Percentiles rank a stretch among this genome's conserved stretches.
Conservation (phyloP, 768 basidiomycete species). For the Solioccasus polychromus region DNA sequence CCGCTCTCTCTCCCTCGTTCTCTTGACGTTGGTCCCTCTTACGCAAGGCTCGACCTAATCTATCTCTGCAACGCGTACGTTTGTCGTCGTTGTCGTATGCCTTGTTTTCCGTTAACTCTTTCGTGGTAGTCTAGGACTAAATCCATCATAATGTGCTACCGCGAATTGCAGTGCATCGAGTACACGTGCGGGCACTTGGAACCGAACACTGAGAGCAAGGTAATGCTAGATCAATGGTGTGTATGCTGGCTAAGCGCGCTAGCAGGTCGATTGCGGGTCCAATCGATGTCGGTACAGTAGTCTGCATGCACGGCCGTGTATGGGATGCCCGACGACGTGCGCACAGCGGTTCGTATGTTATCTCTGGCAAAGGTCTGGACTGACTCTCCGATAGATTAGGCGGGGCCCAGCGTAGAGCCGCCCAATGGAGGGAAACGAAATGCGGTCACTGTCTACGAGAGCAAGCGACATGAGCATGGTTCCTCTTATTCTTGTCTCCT, state of each 20-base stretch:
- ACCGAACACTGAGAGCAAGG: conserved; percentile 31
- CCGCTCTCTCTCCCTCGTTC: conserved; percentile 1
- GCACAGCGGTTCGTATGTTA: conserved; percentile 37
- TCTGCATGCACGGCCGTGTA: conserved; percentile 33
- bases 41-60: too few species aligned
- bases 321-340: conserved; percentile 38
- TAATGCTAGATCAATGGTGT: too few species aligned
- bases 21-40: too few species aligned
- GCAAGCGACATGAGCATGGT: conserved; percentile 8
- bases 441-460: conserved; percentile 23
- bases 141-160: conserved; percentile 42
- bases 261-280: conserved; percentile 43
- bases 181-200: conserved; percentile 39
- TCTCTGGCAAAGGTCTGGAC: too few species aligned
- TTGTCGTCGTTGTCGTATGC: neutral
- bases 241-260: too few species aligned
- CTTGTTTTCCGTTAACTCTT: too few species aligned
- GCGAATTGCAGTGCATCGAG: conserved; percentile 36
- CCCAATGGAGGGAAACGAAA: conserved; percentile 13
- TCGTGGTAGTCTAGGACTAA: too few species aligned
- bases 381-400: conserved; percentile 18
- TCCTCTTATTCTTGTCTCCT: neutral
- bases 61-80: conserved; percentile 16
- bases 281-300: conserved; percentile 43
- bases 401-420: conserved; percentile 18